A percentile compares a stretch with the other conserved stretches of the same genome.
phyloP scores from a whole-genome alignment of 2,329 filamentous ascomycete genomes.

The Calonectria pseudoreteaudii region DNA sequence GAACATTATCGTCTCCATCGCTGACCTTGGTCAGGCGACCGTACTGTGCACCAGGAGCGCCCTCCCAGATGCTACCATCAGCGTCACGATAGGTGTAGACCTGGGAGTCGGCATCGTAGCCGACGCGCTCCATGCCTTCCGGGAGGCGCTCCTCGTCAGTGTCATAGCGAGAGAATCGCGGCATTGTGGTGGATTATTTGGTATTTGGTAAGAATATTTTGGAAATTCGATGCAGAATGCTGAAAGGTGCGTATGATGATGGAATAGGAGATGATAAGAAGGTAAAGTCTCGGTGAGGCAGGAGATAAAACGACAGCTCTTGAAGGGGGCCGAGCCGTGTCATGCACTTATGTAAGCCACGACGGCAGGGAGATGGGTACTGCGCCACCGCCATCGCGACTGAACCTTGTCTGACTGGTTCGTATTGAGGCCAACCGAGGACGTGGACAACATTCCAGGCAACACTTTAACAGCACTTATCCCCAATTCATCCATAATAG shows the following conservation, averaged over 20 bases:
- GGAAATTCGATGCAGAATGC: neutral
- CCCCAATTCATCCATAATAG: neutral
- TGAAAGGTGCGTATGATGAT: neutral
- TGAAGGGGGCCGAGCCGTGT: constrained; percentile 9
- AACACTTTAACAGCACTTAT: neutral
- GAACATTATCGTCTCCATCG: constrained; percentile 36
- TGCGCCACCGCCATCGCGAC: constrained; percentile 24
- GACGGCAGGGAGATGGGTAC: constrained; percentile 25
- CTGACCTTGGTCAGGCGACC: constrained; percentile 58
- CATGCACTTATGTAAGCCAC: constrained; percentile 23
- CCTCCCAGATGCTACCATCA: constrained; percentile 62
- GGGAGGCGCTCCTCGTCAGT: constrained; percentile 65
- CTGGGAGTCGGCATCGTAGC: constrained; percentile 68
- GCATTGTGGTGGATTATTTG: constrained; percentile 45
- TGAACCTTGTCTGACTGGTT: neutral
- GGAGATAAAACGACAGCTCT: constrained; percentile 12
- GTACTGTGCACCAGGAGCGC: constrained; percentile 61
- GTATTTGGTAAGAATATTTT: neutral
- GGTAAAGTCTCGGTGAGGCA: neutral
- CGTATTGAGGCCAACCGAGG: neutral
- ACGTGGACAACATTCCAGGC: neutral
- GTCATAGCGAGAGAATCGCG: constrained; percentile 57
- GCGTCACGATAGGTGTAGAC: constrained; percentile 64
- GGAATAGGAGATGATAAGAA: neutral
- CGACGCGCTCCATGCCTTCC: constrained; percentile 64